These are phyloP conservation scores for apple (Malus domestica) DNA, from an alignment of 306 rosid genomes.

Conservation along the genomic window DNA sequence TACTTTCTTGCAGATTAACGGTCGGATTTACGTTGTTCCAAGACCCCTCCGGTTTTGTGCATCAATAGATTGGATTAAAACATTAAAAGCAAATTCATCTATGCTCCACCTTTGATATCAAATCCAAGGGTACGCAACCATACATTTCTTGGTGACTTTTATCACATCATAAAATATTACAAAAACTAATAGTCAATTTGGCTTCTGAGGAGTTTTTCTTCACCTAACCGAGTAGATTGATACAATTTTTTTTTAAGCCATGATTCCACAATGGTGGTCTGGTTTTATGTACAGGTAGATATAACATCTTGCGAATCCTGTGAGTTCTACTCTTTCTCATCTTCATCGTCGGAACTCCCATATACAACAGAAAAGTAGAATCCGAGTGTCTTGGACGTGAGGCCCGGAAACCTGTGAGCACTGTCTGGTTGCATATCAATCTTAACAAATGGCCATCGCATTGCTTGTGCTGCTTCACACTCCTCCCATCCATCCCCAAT, in stretches of 20 bases:
- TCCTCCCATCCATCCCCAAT: slow-evolving; percentile 96
- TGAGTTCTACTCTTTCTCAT: slow-evolving; percentile 34
- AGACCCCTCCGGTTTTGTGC: no score
- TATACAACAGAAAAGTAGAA: slow-evolving; percentile 74
- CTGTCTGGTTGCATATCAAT: slow-evolving; percentile 67
- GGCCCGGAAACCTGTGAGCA: slow-evolving; percentile 86
- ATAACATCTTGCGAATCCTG: slow-evolving; percentile 16
- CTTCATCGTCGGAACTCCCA: slow-evolving; percentile 41
- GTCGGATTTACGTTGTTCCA: no score
- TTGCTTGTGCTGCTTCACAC: slow-evolving; percentile 70
- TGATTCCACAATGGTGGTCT: slow-evolving; percentile 9
- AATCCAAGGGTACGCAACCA: no score
- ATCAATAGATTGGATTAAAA: no score
- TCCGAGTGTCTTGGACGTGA: slow-evolving; percentile 56
- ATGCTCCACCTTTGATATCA: no score
- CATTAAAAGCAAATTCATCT: no score
- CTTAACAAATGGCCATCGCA: slow-evolving; percentile 85
- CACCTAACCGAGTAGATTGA: slow-evolving; percentile 4
- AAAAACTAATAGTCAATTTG: background rate
- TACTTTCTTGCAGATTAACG: no score
- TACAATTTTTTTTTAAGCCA: background rate
- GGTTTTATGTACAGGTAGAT: slow-evolving; percentile 15
- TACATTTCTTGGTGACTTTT: no score
- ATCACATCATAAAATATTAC: background rate
- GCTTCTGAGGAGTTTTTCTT: slow-evolving; percentile 1